These are phyloP conservation scores for Pouteria campechiana DNA, from an alignment of 179 eudicot species.

Conservation along the genomic window DNA sequence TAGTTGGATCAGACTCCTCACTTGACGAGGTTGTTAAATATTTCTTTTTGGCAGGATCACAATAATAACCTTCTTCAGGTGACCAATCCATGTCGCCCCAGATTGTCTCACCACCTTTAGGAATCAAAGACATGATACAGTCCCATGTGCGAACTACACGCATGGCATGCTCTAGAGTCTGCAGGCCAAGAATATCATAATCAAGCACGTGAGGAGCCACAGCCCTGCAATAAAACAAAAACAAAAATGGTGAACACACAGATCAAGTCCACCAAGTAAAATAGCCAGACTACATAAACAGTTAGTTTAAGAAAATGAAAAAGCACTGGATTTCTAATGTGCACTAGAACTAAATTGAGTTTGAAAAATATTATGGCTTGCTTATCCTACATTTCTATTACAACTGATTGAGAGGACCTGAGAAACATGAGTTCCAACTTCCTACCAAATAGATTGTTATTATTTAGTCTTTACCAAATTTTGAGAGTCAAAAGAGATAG, in stretches of 20 bases:
- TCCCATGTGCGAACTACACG: conserved; percentile 56
- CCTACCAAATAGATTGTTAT: too few relatives aligned
- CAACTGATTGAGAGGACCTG: too few relatives aligned
- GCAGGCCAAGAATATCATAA: conserved; percentile 34
- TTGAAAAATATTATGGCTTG: too few relatives aligned
- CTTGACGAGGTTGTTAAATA: conserved; percentile 2
- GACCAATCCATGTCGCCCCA: conserved; percentile 60
- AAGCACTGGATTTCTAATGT: neutral
- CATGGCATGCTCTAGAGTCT: conserved; percentile 40
- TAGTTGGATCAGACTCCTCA: conserved; percentile 13
- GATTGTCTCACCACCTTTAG: conserved; percentile 55
- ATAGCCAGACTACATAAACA: neutral
- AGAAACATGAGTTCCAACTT: too few relatives aligned
- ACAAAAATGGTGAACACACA: too few relatives aligned
- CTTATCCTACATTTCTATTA: too few relatives aligned
- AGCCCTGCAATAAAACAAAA: conserved; percentile 20
- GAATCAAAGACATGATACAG: conserved; percentile 37
- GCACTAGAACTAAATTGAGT: neutral
- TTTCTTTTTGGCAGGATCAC: conserved; percentile 18
- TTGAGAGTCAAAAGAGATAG: too few relatives aligned
- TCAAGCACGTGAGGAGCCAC: conserved; percentile 47
- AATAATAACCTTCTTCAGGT: conserved; percentile 39
- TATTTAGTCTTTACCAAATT: too few relatives aligned
- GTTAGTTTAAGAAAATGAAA: neutral
- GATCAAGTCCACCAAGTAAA: too few relatives aligned